Evolutionary conservation across 805 yeast genomes (phyloP).

Genomic region (Kregervanrija delftensis): DNA sequence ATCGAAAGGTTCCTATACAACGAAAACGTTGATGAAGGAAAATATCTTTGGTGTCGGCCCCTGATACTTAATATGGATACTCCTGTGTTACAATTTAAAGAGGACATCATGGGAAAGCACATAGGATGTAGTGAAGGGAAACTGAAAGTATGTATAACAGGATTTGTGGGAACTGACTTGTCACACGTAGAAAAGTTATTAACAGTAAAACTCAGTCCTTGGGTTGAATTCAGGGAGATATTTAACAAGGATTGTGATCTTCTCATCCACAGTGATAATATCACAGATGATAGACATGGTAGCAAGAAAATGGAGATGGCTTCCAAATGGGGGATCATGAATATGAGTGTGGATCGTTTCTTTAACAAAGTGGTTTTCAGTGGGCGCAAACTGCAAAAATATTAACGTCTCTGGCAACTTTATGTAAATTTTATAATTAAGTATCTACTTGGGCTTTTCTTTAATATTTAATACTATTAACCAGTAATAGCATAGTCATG

Average conservation of each 20-base stretch:
- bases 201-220: slow-evolving; percentile 35
- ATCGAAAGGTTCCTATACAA: slow-evolving; percentile 24
- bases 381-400: no score
- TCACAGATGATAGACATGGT: slow-evolving; percentile 5
- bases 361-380: no score
- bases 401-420: no score
- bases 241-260: slow-evolving; percentile 48
- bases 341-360: slow-evolving; percentile 11
- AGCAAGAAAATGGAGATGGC: slow-evolving; percentile 20
- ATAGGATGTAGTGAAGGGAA: not conserved
- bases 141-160: slow-evolving; percentile 21
- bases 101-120: not conserved
- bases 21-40: slow-evolving; percentile 11
- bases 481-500: not conserved
- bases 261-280: slow-evolving; percentile 32
- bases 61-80: slow-evolving; percentile 1
- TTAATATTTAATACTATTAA: no score
- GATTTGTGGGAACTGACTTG: slow-evolving; percentile 26
- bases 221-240: slow-evolving; percentile 43
- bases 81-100: not conserved
- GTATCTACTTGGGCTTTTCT: no score
- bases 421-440: no score
- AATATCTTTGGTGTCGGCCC: slow-evolving; percentile 20
- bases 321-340: slow-evolving; percentile 17
- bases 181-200: slow-evolving; percentile 42